Base-by-base conservation (phyloP, 179 eudicot species). In the Silene vulgaris region DNA sequence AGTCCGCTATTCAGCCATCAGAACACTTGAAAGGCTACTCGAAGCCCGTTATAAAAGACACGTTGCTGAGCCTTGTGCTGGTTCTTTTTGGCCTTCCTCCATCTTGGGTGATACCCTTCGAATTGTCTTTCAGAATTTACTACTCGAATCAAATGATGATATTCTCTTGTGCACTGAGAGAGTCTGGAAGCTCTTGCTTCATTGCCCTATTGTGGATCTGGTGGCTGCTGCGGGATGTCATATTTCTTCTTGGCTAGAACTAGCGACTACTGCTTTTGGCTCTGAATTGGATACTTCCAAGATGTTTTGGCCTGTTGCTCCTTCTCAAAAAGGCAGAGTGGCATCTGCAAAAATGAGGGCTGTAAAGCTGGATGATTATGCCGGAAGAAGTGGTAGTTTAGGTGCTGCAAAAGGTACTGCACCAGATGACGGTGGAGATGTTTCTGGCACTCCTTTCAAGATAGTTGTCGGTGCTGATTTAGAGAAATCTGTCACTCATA, bases 251-350 rank as follows among this genome's bases (percentile, higher is more conserved):
- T 96, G 99, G 99, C 73, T 96, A 61, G 97, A 93, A 71, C 86
- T 96, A 71, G 91, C 94, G 70, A 84, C 89, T 67, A 90, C 97
- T 68, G 92, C 98, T 68, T 93, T 88, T 84, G 99, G 99, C 62
- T 93, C 98, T 50, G 80, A 89, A 45, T 72, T 96, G 79, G 97
- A 96, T 78, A 79, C 88, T 40, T 78, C 89, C 66, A 93, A 96
- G 86, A 93, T 96, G 98, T 96, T 90, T 80, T 96, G 98, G 98
- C 98, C 99, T 70, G 87, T 87, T 50, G 84, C 92, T 20, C 86
- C 93, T 75, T 89, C 97, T 69, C 94, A 93, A 76, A 93, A 93
- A 80, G 91, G 96, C 73, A 90, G 91, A 79, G 76, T 84, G 76
- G 91, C 93, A 63, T 97, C 96, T 28, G 92, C 94, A 3, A 96